These are phyloP conservation scores for Dichotomopilus funicola DNA, from an alignment of 2,329 filamentous ascomycete genomes.

Conservation along the genomic window DNA sequence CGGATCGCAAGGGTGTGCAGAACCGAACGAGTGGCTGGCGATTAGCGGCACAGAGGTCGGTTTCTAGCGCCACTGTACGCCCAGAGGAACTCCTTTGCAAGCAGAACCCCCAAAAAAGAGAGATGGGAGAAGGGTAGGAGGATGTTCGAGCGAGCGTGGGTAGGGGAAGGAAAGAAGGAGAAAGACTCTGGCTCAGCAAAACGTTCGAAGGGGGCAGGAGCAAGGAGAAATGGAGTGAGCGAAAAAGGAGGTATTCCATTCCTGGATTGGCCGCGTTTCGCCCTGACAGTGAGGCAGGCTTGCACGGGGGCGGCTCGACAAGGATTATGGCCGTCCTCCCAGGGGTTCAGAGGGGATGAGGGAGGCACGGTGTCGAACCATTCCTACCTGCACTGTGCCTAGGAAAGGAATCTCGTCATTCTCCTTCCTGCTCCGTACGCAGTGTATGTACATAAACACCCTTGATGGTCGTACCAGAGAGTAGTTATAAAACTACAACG, in stretches of 20 bases:
- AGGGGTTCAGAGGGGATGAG: constrained; percentile 19
- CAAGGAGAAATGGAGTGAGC: constrained; percentile 21
- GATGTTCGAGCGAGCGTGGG: constrained; percentile 19
- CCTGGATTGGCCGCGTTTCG: constrained; percentile 24
- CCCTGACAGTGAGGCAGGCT: constrained; percentile 20
- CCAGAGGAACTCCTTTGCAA: constrained; percentile 13
- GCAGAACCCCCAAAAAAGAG: constrained; percentile 18
- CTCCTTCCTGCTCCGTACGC: neutral
- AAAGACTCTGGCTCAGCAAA: constrained; percentile 8
- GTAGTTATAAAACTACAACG: too few species aligned
- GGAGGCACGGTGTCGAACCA: constrained; percentile 2
- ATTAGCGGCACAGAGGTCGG: constrained; percentile 11
- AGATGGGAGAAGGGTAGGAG: constrained; percentile 9
- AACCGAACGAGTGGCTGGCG: constrained; percentile 11
- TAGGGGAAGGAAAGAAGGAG: constrained; percentile 10
- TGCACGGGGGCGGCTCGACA: constrained; percentile 15
- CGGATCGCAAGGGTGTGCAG: constrained; percentile 8
- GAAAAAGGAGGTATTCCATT: constrained; percentile 24
- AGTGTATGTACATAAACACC: too few species aligned
- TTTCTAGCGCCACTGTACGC: constrained; percentile 12
- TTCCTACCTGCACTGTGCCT: neutral
- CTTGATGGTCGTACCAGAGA: too few species aligned
- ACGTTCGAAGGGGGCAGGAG: constrained; percentile 13
- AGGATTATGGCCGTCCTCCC: constrained; percentile 16
- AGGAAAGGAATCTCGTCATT: neutral